Evolutionary conservation across 805 yeast genomes (phyloP), one percentile per base, ranked within the genome.

Genomic region (Ascoidea rubescens): DNA sequence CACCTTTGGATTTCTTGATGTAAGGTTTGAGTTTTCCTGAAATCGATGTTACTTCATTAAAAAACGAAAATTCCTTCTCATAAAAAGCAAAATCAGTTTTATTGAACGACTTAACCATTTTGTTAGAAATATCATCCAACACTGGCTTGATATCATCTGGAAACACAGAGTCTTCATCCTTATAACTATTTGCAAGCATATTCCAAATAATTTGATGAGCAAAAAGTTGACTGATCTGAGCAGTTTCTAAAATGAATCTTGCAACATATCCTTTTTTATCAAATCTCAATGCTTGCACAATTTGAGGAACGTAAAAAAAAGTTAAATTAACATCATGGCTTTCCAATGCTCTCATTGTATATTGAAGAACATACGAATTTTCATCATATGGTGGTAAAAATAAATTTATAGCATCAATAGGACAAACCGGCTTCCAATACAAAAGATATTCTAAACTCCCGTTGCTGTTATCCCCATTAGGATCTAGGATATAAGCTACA

Each of bases 201-300:
- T 93, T 93, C 99, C 99, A 93, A 52, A 93, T 88, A 57, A 93
- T 90, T 67, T 93, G 99, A 66, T 93, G 99, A 0, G 98, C 90
- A 72, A 93, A 93, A 56, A 91, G 71, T 58, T 87, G 95, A 31
- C 93, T 83, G 12, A 89, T 87, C 62, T 84, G 82, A 1, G 96
- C 97, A 1, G 97, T 87, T 64, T 93, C 98, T 52, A 91, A 69
- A 56, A 93, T 89, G 63, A 86, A 87, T 59, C 88, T 76, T 59
- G 87, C 88, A 48, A 91, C 95, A 60, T 88, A 90, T 0, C 97
- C 98, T 48, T 78, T 71, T 8, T 67, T 67, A 64, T 93, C 99
- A 64, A 82, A 83, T 57, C 98, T 77, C 58, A 93, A 73, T 56
- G 87, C 77, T 68, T 93, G 99, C 21, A 93, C 99, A 66, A 93